These are phyloP conservation scores for Aeminium ludgeri DNA, from an alignment of 495 filamentous ascomycete species.

Conservation along the genomic window DNA sequence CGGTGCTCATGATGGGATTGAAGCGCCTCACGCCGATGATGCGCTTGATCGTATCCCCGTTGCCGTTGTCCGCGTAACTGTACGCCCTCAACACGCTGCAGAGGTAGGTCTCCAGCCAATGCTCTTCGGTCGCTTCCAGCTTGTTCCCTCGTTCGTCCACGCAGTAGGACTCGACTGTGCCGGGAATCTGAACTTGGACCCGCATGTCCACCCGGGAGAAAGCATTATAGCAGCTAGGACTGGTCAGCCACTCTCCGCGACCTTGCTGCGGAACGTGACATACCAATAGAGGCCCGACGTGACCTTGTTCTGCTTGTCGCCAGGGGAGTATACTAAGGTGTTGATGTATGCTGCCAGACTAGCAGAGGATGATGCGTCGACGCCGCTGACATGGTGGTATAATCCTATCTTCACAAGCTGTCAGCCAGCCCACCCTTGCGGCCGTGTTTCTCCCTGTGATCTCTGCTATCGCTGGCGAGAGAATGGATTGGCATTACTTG, in stretches of 20 bases:
- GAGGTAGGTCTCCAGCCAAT: constrained; percentile 95
- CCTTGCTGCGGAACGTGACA: constrained; percentile 8
- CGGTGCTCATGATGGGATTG: constrained; percentile 92
- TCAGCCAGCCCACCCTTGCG: background rate
- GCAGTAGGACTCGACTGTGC: constrained; percentile 87
- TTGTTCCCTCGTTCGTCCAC: constrained; percentile 93
- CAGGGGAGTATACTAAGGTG: constrained; percentile 76
- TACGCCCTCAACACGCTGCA: constrained; percentile 87
- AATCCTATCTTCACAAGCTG: constrained; percentile 49
- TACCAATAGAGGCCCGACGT: constrained; percentile 89
- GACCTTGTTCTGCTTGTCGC: constrained; percentile 77
- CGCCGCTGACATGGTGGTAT: constrained; percentile 95
- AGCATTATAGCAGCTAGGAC: constrained; percentile 86
- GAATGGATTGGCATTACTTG: constrained; percentile 32
- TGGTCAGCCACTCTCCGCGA: constrained; percentile 9
- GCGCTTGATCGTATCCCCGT: constrained; percentile 76
- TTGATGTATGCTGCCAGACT: constrained; percentile 97
- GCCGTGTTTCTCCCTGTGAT: background rate
- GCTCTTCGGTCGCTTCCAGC: constrained; percentile 70
- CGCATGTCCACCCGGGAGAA: constrained; percentile 98
- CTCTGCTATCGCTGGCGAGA: background rate
- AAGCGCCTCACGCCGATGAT: constrained; percentile 89
- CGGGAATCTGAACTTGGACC: constrained; percentile 89
- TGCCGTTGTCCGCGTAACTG: constrained; percentile 87
- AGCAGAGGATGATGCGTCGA: constrained; percentile 93